Percentiles rank a stretch among this genome's conserved stretches.
These are phyloP conservation scores for Neurospora sublineolata DNA, from an alignment of 495 filamentous ascomycete species.

Conservation along the genomic window DNA sequence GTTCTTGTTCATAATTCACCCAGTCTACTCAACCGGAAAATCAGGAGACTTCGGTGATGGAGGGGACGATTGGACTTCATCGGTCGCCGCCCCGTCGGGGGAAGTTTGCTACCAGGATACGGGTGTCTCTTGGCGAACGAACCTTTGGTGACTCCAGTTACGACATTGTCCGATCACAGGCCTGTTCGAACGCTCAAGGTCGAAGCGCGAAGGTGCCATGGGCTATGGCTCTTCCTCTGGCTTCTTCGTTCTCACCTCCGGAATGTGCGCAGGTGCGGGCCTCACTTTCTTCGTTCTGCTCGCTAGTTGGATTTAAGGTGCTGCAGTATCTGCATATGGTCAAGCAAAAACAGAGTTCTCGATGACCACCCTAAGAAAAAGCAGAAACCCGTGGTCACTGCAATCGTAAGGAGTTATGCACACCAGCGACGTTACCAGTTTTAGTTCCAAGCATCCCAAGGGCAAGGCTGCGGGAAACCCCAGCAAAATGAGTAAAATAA, in stretches of 20 bases:
- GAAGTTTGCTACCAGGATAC: neutral
- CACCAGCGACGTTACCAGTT: neutral
- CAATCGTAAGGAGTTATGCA: neutral
- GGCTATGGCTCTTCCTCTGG: neutral
- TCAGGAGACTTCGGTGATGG: neutral
- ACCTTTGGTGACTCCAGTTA: neutral
- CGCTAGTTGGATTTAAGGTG: neutral
- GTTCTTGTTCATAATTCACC: neutral
- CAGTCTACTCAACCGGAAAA: neutral
- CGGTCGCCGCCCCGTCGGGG: neutral
- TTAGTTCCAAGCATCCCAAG: neutral
- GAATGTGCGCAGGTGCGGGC: neutral
- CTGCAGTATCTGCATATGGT: neutral
- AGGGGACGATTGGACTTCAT: neutral
- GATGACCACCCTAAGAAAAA: neutral
- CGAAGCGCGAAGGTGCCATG: neutral
- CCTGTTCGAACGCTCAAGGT: neutral
- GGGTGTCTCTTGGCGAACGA: neutral
- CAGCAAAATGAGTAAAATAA: neutral
- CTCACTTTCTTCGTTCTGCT: neutral
- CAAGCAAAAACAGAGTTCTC: neutral
- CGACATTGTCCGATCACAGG: neutral
- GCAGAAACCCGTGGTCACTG: neutral
- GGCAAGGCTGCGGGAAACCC: neutral
- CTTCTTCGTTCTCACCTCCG: neutral